Evolutionary conservation across 2,329 filamentous ascomycete species (phyloP).

Genomic region (Tolypocladium endophyticum): DNA sequence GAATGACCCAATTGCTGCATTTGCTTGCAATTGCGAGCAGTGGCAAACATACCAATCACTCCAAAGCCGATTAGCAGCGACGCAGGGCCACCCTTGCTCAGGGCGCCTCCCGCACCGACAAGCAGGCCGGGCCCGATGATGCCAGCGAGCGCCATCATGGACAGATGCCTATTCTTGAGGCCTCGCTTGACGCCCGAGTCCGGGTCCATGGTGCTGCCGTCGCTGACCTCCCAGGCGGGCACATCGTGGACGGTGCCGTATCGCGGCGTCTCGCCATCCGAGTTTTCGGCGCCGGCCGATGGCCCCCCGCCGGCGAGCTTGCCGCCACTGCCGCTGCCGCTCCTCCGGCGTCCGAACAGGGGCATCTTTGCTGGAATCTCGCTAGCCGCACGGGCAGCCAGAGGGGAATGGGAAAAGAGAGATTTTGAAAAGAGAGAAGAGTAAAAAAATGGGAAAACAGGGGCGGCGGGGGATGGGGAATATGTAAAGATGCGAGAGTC

Average conservation of each 20-base stretch:
- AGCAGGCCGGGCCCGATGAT: conserved; percentile 62
- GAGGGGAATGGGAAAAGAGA: background rate
- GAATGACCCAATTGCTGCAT: background rate
- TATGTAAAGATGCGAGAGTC: too few relatives aligned
- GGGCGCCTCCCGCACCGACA: conserved; percentile 59
- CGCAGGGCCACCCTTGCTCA: conserved; percentile 59
- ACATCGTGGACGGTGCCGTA: conserved; percentile 5
- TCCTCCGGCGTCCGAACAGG: conserved; percentile 4
- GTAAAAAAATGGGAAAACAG: too few relatives aligned
- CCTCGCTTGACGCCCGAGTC: conserved; percentile 58
- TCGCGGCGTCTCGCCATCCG: conserved; percentile 2
- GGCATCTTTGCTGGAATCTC: background rate
- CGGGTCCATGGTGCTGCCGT: conserved; percentile 41
- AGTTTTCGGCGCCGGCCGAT: conserved; percentile 5
- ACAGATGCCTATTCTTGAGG: conserved; percentile 56
- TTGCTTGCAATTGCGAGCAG: background rate
- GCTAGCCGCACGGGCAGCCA: background rate
- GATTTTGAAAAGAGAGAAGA: background rate
- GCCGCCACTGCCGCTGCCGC: background rate
- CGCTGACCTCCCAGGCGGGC: conserved; percentile 9
- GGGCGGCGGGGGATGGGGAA: too few relatives aligned
- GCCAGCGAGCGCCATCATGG: conserved; percentile 54
- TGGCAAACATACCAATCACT: conserved; percentile 39
- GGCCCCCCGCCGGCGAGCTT: conserved; percentile 5
- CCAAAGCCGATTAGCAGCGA: conserved; percentile 64